Conservation (phyloP, 2,329 filamentous ascomycete genomes). For the Beauveria sp. region DNA sequence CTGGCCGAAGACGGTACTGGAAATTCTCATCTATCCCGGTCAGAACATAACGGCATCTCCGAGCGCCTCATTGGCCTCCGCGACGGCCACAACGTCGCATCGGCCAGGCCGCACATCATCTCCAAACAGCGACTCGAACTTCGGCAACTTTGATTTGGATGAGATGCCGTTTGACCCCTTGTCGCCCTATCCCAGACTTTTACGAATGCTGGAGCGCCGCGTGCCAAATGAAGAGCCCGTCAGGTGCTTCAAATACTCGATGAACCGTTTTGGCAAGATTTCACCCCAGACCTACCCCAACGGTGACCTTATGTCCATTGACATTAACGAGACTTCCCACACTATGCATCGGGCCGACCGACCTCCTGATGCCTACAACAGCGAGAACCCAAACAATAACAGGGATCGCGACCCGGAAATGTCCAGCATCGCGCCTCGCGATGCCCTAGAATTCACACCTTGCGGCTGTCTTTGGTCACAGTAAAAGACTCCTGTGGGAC, state of each 20-base stretch:
- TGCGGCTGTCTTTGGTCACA: constrained; percentile 48
- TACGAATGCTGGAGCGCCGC: constrained; percentile 50
- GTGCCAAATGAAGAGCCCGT: constrained; percentile 28
- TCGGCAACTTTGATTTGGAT: constrained; percentile 14
- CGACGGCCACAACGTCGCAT: constrained; percentile 13
- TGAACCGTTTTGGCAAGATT: constrained; percentile 31
- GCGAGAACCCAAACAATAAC: neutral
- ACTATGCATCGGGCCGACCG: neutral
- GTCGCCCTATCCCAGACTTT: constrained; percentile 40
- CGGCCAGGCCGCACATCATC: constrained; percentile 7
- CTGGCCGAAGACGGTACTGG: constrained; percentile 48
- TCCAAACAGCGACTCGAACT: neutral
- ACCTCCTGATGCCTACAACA: neutral
- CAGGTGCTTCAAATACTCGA: constrained; percentile 41
- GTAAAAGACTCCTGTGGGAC: neutral
- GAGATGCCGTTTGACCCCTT: constrained; percentile 15
- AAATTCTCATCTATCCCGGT: constrained; percentile 49
- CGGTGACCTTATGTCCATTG: constrained; percentile 30
- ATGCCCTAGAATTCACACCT: constrained; percentile 34
- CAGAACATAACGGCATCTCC: constrained; percentile 37
- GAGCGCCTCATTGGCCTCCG: neutral
- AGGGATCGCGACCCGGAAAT: neutral
- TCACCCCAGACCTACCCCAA: constrained; percentile 13
- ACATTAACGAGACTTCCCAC: constrained; percentile 32
- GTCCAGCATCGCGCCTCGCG: neutral